A percentile compares a stretch with the other conserved stretches of the same genome.
These are phyloP conservation scores for Cryptosporidium muris DNA, from an alignment of 169 alveolate species.

Conservation along the genomic window DNA sequence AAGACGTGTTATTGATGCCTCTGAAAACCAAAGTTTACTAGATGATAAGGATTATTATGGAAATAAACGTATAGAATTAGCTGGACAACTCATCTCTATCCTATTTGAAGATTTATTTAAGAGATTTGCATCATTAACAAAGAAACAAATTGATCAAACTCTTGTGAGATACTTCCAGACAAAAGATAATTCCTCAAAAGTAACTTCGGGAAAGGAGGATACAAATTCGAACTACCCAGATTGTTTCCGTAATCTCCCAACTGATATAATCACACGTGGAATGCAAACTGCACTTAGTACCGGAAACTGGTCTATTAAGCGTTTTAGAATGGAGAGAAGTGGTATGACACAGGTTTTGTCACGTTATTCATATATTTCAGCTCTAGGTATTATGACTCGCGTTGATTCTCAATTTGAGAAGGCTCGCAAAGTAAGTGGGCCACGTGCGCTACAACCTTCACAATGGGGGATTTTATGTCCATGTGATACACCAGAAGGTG, in stretches of 20 bases:
- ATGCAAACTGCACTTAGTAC: constrained; percentile 95
- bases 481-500: constrained; percentile 99
- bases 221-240: constrained; percentile 84
- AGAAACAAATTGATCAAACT: constrained; percentile 87
- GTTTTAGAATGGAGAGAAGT: constrained; percentile 97
- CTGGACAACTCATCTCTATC: constrained; percentile 97
- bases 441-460: constrained; percentile 98
- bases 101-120: constrained; percentile 94
- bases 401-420: constrained; percentile 93
- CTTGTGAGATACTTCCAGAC: constrained; percentile 80
- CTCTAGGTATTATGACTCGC: constrained; percentile 94
- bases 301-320: constrained; percentile 98
- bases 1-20: constrained; percentile 93
- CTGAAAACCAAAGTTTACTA: constrained; percentile 86
- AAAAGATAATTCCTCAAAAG: constrained; percentile 73
- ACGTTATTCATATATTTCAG: constrained; percentile 95
- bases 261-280: constrained; percentile 95
- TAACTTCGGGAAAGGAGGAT: constrained; percentile 36
- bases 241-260: constrained; percentile 86
- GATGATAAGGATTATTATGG: constrained; percentile 99
- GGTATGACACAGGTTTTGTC: constrained; percentile 97
- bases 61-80: constrained; percentile 98
- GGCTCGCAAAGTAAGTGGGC: constrained; percentile 96
- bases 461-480: constrained; percentile 99
- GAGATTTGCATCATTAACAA: constrained; percentile 79